A percentile compares a stretch with the other conserved stretches of the same genome.
phyloP scores from a whole-genome alignment of 768 basidiomycete species.

The Suillus spraguei region DNA sequence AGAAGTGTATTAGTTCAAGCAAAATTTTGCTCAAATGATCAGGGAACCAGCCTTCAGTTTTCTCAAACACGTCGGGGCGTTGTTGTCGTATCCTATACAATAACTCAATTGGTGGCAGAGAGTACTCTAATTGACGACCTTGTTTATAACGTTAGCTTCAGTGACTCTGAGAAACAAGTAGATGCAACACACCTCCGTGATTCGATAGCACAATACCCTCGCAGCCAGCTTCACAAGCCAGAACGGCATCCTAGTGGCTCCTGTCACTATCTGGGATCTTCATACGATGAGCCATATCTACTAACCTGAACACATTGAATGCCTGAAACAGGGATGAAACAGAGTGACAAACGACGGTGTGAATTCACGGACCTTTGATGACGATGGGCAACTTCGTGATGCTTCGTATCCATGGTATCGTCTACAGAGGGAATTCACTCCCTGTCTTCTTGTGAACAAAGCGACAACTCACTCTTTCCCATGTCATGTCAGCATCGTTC shows the following conservation, averaged over 20 bases:
- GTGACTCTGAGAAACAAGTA: neutral
- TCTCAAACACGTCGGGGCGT: slow-evolving; percentile 73
- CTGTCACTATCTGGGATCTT: slow-evolving; percentile 13
- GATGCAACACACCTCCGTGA: slow-evolving; percentile 68
- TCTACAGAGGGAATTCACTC: slow-evolving; percentile 38
- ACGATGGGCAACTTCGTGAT: slow-evolving; percentile 72
- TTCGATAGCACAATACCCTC: slow-evolving; percentile 91
- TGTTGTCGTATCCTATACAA: slow-evolving; percentile 72
- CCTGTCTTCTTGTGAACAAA: neutral
- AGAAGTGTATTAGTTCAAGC: slow-evolving; percentile 10
- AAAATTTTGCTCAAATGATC: neutral
- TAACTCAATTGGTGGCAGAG: slow-evolving; percentile 78
- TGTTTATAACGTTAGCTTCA: slow-evolving; percentile 6
- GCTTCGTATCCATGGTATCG: slow-evolving; percentile 76
- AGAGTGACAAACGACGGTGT: neutral
- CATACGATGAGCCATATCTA: neutral
- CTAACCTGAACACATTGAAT: slow-evolving; percentile 71
- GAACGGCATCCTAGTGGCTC: slow-evolving; percentile 70
- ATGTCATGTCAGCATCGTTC: slow-evolving; percentile 77
- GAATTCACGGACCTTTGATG: slow-evolving; percentile 57
- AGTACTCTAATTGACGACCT: slow-evolving; percentile 80
- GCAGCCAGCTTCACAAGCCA: slow-evolving; percentile 81
- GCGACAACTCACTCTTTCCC: slow-evolving; percentile 54
- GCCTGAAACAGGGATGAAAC: slow-evolving; percentile 41
- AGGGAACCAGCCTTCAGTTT: slow-evolving; percentile 57